Percentiles rank a stretch among this genome's conserved stretches.
Evolutionary conservation across 2,329 filamentous ascomycete genomes (phyloP).

Genomic region (Aspergillus sojae): DNA sequence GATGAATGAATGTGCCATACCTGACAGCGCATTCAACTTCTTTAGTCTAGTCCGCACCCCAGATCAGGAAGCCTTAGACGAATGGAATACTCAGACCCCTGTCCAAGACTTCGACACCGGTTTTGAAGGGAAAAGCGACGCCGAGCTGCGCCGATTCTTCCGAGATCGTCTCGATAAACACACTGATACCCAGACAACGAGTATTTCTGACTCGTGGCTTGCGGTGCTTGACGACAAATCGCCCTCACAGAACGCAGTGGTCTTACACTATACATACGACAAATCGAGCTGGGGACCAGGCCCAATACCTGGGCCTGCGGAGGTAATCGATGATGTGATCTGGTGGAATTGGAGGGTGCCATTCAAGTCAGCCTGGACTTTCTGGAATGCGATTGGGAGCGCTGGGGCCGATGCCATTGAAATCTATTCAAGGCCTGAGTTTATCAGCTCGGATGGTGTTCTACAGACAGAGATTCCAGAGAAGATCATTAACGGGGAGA

Average conservation of each 20-base stretch:
- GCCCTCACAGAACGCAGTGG: background rate
- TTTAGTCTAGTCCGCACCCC: background rate
- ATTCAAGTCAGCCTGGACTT: background rate
- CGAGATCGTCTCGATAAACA: background rate
- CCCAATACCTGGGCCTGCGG: background rate
- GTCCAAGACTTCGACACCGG: background rate
- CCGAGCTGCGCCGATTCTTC: background rate
- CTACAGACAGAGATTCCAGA: background rate
- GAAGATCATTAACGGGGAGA: background rate
- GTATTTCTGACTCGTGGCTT: background rate
- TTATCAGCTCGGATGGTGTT: background rate
- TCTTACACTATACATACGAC: background rate
- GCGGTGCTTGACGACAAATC: background rate
- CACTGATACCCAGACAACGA: background rate
- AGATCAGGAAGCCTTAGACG: background rate
- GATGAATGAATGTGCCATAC: background rate
- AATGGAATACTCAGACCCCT: background rate
- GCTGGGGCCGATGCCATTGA: background rate
- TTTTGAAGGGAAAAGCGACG: background rate
- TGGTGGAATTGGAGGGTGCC: background rate
- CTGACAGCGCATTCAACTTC: background rate
- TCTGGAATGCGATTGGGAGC: background rate
- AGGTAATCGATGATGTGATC: background rate
- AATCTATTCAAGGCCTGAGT: background rate
- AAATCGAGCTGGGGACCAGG: background rate